Evolutionary conservation across 73 alveolate genomes (phyloP).

Genomic region (Tetrahymena malaccensis): DNA sequence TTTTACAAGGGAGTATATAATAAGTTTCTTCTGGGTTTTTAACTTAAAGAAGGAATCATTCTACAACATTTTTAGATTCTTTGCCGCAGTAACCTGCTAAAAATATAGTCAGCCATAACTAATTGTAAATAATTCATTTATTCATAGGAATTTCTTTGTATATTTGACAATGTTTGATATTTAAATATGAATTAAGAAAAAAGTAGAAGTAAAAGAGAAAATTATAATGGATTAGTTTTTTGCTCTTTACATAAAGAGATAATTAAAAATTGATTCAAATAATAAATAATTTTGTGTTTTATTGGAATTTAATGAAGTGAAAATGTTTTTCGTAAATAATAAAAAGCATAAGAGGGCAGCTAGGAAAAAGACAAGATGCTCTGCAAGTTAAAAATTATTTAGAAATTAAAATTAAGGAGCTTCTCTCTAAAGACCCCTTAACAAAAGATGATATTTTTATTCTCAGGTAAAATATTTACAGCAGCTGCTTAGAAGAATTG

Average conservation of each 20-base stretch:
- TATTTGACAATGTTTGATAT: background rate
- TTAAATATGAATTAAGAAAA: no score
- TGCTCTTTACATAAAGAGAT: no score
- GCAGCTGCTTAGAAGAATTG: background rate
- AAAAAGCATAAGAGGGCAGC: background rate
- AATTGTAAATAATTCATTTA: background rate
- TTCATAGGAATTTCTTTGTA: background rate
- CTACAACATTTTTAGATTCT: background rate
- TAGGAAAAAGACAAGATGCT: background rate
- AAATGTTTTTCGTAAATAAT: background rate
- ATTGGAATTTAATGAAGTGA: background rate
- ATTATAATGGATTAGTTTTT: no score
- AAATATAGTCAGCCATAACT: background rate
- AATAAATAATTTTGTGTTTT: no score
- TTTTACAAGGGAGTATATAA: background rate
- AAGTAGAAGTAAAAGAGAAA: no score
- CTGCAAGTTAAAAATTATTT: background rate
- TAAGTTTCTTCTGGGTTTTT: background rate
- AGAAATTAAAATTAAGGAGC: background rate
- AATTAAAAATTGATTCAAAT: no score
- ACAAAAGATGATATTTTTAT: background rate
- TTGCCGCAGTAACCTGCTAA: background rate
- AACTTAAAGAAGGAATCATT: background rate
- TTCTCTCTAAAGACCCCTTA: background rate
- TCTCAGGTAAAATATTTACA: background rate